phyloP scores from a whole-genome alignment of 345 rosid species.

The Moricandia arvensis region DNA sequence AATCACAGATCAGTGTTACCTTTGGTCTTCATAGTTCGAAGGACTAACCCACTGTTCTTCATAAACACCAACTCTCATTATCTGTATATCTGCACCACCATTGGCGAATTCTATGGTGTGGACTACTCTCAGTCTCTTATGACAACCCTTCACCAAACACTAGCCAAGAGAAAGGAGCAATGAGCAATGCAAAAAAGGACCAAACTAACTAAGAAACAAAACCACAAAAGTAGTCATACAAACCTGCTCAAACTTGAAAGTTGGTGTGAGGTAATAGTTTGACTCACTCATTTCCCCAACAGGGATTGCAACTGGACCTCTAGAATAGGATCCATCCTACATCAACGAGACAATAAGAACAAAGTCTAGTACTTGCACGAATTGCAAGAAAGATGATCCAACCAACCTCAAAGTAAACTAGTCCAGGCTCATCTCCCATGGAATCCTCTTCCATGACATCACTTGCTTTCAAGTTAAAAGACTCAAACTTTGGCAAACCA shows the following conservation, averaged over 20 bases:
- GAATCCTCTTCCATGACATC: slow-evolving; percentile 90
- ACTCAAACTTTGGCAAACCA: slow-evolving; percentile 59
- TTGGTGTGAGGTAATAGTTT: slow-evolving; percentile 63
- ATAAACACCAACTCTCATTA: slow-evolving; percentile 87
- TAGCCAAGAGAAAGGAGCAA: slow-evolving; percentile 17
- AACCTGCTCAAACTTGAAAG: slow-evolving; percentile 90
- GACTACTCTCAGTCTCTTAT: slow-evolving; percentile 84
- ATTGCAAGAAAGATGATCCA: background rate
- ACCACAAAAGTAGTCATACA: slow-evolving; percentile 38
- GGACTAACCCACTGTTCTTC: slow-evolving; percentile 93
- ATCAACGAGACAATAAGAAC: background rate
- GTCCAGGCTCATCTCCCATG: slow-evolving; percentile 76
- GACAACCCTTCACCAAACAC: slow-evolving; percentile 98
- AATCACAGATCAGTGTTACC: slow-evolving; percentile 41
- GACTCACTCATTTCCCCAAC: slow-evolving; percentile 62
- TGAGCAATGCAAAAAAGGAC: background rate
- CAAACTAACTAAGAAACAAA: background rate
- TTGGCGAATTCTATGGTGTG: slow-evolving; percentile 79
- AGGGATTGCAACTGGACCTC: slow-evolving; percentile 81
- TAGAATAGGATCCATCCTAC: slow-evolving; percentile 92
- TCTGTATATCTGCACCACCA: slow-evolving; percentile 81
- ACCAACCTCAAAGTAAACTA: slow-evolving; percentile 69
- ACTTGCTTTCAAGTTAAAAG: slow-evolving; percentile 61
- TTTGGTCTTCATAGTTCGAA: slow-evolving; percentile 50
- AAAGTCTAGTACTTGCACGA: background rate